These are phyloP conservation scores for Amanita rubescens DNA, from an alignment of 768 basidiomycete genomes.

Conservation along the genomic window DNA sequence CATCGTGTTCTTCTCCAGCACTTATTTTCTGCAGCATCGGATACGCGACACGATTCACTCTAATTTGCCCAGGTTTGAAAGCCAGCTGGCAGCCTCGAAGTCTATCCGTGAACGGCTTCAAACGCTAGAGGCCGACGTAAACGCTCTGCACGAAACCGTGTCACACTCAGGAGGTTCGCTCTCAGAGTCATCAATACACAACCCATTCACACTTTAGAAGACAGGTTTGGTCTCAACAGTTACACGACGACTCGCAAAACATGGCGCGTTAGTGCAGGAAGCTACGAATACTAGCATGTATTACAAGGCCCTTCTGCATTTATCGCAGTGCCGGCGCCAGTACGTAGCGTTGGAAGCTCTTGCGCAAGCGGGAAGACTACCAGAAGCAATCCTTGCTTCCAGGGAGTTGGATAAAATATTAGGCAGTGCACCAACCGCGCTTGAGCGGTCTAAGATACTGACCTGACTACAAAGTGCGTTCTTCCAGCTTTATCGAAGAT, in stretches of 20 bases:
- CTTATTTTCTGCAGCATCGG: constrained; percentile 36
- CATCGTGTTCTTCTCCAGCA: constrained; percentile 8
- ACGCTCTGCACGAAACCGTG: constrained; percentile 40
- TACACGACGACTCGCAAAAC: constrained; percentile 45
- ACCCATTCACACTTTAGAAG: constrained; percentile 29
- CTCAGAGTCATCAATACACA: neutral
- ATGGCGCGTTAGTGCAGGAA: constrained; percentile 58
- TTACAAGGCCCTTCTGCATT: constrained; percentile 45
- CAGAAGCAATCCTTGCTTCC: constrained; percentile 50
- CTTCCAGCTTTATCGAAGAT: constrained; percentile 2
- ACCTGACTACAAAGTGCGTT: constrained; percentile 53
- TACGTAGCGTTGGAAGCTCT: constrained; percentile 38
- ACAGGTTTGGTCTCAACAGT: constrained; percentile 61
- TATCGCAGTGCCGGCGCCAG: constrained; percentile 43
- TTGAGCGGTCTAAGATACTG: constrained; percentile 46
- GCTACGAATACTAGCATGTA: constrained; percentile 45
- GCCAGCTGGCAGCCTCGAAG: constrained; percentile 53
- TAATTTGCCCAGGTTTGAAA: constrained; percentile 56
- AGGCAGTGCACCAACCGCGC: constrained; percentile 37
- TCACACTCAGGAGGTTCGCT: constrained; percentile 51
- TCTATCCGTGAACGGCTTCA: constrained; percentile 55
- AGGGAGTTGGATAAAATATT: constrained; percentile 37
- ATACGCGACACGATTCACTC: constrained; percentile 69
- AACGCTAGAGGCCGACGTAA: constrained; percentile 45
- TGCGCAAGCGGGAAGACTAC: constrained; percentile 50